These are phyloP conservation scores for Euphrasia confusa DNA, from an alignment of 257 asterid genomes.

Conservation along the genomic window DNA sequence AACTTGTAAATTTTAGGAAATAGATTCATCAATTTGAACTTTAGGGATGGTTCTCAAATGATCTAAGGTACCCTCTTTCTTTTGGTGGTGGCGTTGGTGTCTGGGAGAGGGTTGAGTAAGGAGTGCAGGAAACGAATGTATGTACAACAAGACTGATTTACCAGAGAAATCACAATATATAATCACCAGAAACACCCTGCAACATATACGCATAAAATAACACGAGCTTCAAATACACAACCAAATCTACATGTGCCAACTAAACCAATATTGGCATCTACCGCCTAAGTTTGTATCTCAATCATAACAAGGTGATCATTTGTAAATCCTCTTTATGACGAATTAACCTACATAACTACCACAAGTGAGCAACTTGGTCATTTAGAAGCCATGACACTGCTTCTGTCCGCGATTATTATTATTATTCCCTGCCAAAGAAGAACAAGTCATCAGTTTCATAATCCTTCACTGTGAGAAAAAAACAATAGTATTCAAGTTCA, in stretches of 20 bases:
- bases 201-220: slow-evolving; percentile 19
- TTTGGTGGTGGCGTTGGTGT: too few relatives aligned
- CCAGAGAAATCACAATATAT: background rate
- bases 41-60: too few relatives aligned
- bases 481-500: background rate
- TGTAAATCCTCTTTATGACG: slow-evolving; percentile 30
- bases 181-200: slow-evolving; percentile 20
- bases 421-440: slow-evolving; percentile 38
- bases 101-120: too few relatives aligned
- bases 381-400: slow-evolving; percentile 13
- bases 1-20: too few relatives aligned
- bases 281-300: slow-evolving; percentile 48
- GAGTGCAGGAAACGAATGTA: too few relatives aligned
- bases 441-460: slow-evolving; percentile 14
- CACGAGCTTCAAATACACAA: slow-evolving; percentile 28
- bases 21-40: too few relatives aligned
- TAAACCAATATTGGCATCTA: slow-evolving; percentile 55
- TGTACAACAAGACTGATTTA: background rate
- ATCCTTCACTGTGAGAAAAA: background rate
- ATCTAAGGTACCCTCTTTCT: too few relatives aligned
- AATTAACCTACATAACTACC: slow-evolving; percentile 38
- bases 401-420: slow-evolving; percentile 32
- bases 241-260: slow-evolving; percentile 37
- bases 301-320: slow-evolving; percentile 31
- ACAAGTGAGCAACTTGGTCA: slow-evolving; percentile 24